Base-by-base conservation (phyloP, 2,329 filamentous ascomycete genomes). In the Aspergillus sp. region DNA sequence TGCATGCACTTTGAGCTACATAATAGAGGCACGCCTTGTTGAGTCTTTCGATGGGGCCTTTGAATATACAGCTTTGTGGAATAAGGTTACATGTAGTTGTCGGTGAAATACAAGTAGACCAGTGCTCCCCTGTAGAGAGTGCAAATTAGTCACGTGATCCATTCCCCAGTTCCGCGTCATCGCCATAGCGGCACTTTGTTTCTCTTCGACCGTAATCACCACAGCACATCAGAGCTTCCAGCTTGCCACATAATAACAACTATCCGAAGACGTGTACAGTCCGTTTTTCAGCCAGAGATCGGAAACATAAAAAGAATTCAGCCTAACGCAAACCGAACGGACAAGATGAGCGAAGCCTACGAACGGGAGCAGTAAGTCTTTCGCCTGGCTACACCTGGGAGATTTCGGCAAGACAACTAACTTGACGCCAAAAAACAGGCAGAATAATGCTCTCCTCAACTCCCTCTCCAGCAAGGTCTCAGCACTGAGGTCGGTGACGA, bases 371-470 rank as follows among this genome's bases (percentile, higher is more conserved):
- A 79, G 78, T 81, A 75, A 49, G 62, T 59, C 32, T n/a, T n/a
- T n/a, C n/a, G n/a, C n/a, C n/a, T n/a, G n/a, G n/a, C n/a, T n/a
- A n/a, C n/a, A n/a, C n/a, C n/a, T n/a, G n/a, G n/a, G n/a, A n/a
- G n/a, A n/a, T n/a, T n/a, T n/a, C n/a, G n/a, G n/a, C n/a, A n/a
- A n/a, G n/a, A n/a, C n/a, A n/a, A n/a, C n/a, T n/a, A n/a, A n/a
- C n/a, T n/a, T 52, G 41, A 52, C 30, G 27, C 12, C 2, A 29
- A 1, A 26, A 8, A 41, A 40, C 52, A 82, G 80, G 60, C 93
- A 98, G 71, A 98, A 98, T 74, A 94, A 97, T 72, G 83, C 87
- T 56, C 89, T 91, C 58, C 86, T 98, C 47, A 84, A 91, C 61
- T 89, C 94, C 66, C 85, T 98, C 34, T 86, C 86, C 10, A 79